Percentiles rank a stretch among this genome's conserved stretches.
Evolutionary conservation across 805 yeast species (phyloP).

Genomic region (Lipomyces chichibuensis): DNA sequence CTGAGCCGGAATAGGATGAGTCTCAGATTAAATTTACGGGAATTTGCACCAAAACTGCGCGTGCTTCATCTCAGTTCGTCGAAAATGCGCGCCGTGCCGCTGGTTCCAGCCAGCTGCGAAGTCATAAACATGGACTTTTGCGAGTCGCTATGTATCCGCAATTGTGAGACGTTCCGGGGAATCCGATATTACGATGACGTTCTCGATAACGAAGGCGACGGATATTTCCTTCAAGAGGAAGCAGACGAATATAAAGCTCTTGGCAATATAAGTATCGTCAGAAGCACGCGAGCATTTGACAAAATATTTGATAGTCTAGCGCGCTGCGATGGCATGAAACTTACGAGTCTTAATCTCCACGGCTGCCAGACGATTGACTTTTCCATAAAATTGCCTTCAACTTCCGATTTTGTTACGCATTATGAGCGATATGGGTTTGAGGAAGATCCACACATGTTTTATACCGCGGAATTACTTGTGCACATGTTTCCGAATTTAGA

Average conservation of each 20-base stretch:
- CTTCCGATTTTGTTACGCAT: slow-evolving; percentile 17
- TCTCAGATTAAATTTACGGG: slow-evolving; percentile 19
- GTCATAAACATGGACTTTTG: slow-evolving; percentile 15
- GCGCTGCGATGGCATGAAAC: slow-evolving; percentile 12
- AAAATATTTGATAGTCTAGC: slow-evolving; percentile 23
- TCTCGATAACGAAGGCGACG: slow-evolving; percentile 26
- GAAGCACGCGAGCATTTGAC: background rate
- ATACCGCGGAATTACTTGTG: slow-evolving; percentile 12
- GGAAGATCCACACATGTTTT: slow-evolving; percentile 9
- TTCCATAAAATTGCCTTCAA: slow-evolving; percentile 1
- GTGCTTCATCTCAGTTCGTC: slow-evolving; percentile 14
- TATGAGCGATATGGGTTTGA: slow-evolving; percentile 12
- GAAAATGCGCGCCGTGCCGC: slow-evolving; percentile 18
- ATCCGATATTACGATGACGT: slow-evolving; percentile 23
- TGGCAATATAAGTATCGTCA: slow-evolving; percentile 10
- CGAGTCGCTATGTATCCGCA: slow-evolving; percentile 10
- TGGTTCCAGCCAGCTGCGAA: slow-evolving; percentile 15
- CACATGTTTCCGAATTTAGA: slow-evolving; percentile 19
- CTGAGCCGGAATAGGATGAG: slow-evolving; percentile 16
- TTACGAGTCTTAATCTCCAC: slow-evolving; percentile 13
- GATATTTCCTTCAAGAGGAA: slow-evolving; percentile 17
- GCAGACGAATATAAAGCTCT: slow-evolving; percentile 14
- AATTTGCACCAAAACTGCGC: slow-evolving; percentile 14
- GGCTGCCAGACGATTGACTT: slow-evolving; percentile 15
- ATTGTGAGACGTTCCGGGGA: slow-evolving; percentile 15